Conservation (phyloP, 192 early-diverging fungal genomes). For the Bifiguratus adelaidae region DNA sequence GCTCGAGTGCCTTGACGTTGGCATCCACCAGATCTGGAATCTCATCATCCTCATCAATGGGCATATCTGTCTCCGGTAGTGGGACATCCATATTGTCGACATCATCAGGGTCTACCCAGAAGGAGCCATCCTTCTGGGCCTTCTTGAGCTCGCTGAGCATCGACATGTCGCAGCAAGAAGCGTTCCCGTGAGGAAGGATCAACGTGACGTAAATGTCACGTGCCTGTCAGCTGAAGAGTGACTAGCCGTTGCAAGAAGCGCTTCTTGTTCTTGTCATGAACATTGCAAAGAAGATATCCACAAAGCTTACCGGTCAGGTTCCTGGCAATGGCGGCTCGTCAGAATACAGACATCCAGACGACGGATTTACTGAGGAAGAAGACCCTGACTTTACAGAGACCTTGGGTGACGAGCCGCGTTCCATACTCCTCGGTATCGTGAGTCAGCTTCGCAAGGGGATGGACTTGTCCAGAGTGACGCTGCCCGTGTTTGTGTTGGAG, state of each 20-base stretch:
- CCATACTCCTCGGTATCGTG: constrained; percentile 83
- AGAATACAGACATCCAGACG: too few relatives aligned
- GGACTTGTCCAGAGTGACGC: constrained; percentile 85
- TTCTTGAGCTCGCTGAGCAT: constrained; percentile 33
- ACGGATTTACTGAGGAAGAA: constrained; percentile 1
- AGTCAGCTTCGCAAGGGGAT: constrained; percentile 80
- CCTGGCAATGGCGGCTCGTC: too few relatives aligned
- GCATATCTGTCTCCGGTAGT: constrained; percentile 19
- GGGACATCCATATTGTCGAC: constrained; percentile 46
- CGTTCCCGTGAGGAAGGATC: too few relatives aligned
- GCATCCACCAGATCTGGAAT: not conserved
- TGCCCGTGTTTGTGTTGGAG: constrained; percentile 93
- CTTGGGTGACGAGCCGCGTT: constrained; percentile 77
- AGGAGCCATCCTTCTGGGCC: constrained; percentile 23
- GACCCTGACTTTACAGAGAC: constrained; percentile 51
- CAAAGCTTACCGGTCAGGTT: too few relatives aligned
- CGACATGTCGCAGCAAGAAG: constrained; percentile 14
- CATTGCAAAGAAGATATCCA: too few relatives aligned
- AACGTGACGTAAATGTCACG: too few relatives aligned
- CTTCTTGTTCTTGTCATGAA: too few relatives aligned
- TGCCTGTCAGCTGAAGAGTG: too few relatives aligned
- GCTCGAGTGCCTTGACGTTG: constrained; percentile 3
- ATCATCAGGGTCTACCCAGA: constrained; percentile 25
- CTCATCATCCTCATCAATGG: constrained; percentile 4
- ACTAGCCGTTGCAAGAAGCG: too few relatives aligned